These are phyloP conservation scores for Trichocomaceae sp. DNA, from an alignment of 2,329 filamentous ascomycete species.

Conservation along the genomic window DNA sequence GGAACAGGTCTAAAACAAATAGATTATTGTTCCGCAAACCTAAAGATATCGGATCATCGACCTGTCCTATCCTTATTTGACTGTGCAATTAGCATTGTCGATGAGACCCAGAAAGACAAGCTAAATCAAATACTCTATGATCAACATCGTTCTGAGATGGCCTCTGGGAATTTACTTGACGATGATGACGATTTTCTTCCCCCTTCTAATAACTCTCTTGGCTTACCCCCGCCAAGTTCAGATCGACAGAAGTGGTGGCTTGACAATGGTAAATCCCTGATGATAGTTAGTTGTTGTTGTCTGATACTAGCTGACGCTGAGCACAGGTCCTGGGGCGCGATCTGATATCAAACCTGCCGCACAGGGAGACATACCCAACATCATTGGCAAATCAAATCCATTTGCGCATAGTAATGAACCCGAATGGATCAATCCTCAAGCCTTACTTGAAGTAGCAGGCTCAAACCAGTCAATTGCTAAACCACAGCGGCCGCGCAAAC, in stretches of 20 bases:
- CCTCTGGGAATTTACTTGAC: conserved; percentile 1
- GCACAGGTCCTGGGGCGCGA: conserved; percentile 61
- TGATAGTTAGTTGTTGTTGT: neutral
- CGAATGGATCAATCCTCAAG: conserved; percentile 62
- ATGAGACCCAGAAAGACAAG: conserved; percentile 64
- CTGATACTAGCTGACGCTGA: conserved; percentile 9
- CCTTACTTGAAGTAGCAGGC: conserved; percentile 1
- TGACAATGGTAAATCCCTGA: conserved; percentile 45
- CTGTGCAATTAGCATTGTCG: conserved; percentile 71
- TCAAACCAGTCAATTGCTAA: neutral
- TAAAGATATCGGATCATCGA: conserved; percentile 91
- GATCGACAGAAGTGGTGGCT: conserved; percentile 61
- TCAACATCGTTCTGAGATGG: conserved; percentile 53
- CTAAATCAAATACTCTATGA: conserved; percentile 71
- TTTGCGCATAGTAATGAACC: conserved; percentile 67
- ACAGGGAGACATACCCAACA: conserved; percentile 60
- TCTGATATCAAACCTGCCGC: conserved; percentile 64
- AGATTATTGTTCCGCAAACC: conserved; percentile 72
- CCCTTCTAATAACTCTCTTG: conserved; percentile 76
- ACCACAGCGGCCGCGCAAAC: conserved; percentile 3
- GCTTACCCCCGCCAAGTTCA: conserved; percentile 58
- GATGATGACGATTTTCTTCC: conserved; percentile 63
- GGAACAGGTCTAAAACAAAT: conserved; percentile 75
- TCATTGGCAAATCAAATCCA: conserved; percentile 70
- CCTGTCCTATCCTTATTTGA: conserved; percentile 88